Evolutionary conservation across 495 filamentous ascomycete species (phyloP).

Genomic region (Chaetomium cochliodes): DNA sequence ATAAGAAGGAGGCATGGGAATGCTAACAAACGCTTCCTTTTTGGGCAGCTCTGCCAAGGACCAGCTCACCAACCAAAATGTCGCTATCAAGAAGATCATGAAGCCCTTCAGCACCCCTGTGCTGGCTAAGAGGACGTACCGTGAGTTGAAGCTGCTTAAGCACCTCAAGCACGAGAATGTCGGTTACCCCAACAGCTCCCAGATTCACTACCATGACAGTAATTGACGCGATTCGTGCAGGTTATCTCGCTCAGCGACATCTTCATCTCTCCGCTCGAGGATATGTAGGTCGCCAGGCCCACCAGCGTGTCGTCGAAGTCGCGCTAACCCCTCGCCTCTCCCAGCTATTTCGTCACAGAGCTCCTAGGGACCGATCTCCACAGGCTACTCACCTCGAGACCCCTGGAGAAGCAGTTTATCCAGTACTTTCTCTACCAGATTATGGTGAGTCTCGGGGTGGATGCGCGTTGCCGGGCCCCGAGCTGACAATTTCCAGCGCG

Average conservation of each 20-base stretch:
- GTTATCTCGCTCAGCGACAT: constrained; percentile 97
- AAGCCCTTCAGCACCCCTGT: constrained; percentile 99
- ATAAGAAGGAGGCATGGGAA: not conserved
- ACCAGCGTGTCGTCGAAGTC: not conserved
- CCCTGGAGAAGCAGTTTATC: constrained; percentile 98
- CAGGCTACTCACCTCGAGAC: constrained; percentile 89
- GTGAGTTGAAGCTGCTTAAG: constrained; percentile 95
- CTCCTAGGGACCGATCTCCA: constrained; percentile 96
- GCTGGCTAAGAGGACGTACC: constrained; percentile 93
- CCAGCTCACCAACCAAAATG: constrained; percentile 90
- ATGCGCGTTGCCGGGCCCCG: not conserved
- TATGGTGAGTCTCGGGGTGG: constrained; percentile 59
- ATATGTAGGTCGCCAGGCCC: constrained; percentile 67
- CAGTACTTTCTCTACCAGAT: constrained; percentile 99
- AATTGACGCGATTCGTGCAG: constrained; percentile 17
- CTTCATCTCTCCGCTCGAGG: constrained; percentile 98
- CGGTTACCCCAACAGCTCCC: constrained; percentile 26
- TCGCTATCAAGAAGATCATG: constrained; percentile 99
- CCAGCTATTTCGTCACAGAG: constrained; percentile 95
- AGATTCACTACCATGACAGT: not conserved
- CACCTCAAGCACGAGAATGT: constrained; percentile 97
- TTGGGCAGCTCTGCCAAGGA: constrained; percentile 91
- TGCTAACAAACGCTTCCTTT: constrained; percentile 26
- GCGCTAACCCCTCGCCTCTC: constrained; percentile 36
- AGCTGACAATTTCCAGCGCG: constrained; percentile 63